Evolutionary conservation across 257 asterid species (phyloP).

Genomic region (Paulownia fortunei): DNA sequence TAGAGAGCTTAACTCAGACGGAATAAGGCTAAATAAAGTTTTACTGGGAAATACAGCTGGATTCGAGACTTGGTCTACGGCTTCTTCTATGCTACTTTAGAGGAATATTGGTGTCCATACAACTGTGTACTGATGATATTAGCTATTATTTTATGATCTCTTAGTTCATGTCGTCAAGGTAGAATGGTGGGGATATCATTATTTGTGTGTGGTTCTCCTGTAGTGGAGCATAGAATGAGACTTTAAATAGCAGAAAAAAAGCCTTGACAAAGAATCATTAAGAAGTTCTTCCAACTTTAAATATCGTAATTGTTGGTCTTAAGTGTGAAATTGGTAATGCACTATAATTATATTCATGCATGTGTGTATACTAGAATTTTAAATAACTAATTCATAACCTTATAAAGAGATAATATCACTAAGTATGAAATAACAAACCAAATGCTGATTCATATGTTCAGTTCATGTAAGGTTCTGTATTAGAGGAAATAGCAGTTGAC

Average conservation of each 20-base stretch:
- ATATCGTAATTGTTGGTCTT: no score
- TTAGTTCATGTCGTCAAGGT: background rate
- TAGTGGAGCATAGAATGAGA: background rate
- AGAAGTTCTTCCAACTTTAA: background rate
- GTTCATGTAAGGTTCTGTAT: no score
- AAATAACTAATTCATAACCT: no score
- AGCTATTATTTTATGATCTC: background rate
- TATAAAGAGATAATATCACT: no score
- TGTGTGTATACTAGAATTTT: no score
- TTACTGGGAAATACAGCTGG: background rate
- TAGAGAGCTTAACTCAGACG: background rate
- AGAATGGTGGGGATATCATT: background rate
- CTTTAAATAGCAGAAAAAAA: background rate
- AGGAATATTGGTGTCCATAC: background rate
- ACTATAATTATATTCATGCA: no score
- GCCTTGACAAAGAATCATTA: background rate
- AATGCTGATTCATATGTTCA: no score
- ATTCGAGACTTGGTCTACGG: background rate
- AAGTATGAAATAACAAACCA: no score
- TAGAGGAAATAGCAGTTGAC: no score
- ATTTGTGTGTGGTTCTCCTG: background rate
- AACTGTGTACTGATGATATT: background rate
- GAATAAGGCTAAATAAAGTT: background rate
- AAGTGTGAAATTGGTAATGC: no score
- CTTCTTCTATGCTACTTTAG: background rate